Evolutionary conservation across 1,284 basidiomycete genomes (phyloP).

Genomic region (Xerocomus amazonicus): DNA sequence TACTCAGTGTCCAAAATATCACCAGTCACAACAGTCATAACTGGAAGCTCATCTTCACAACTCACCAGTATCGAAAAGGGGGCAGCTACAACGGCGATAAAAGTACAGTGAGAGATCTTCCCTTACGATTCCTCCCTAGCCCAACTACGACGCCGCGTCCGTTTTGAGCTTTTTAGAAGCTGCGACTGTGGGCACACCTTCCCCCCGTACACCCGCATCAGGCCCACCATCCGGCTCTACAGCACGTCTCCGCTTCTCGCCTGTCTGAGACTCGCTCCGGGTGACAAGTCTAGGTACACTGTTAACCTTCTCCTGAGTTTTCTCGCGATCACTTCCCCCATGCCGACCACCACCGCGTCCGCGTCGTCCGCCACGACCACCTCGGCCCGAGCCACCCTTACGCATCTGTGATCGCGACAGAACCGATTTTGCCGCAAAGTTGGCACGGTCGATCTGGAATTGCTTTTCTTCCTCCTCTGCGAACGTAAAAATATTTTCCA

Average conservation of each 20-base stretch:
- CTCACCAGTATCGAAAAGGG: too few relatives aligned
- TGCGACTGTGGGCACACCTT: conserved; percentile 53
- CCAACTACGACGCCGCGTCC: conserved; percentile 33
- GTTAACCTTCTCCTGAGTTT: conserved; percentile 19
- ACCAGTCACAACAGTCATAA: too few relatives aligned
- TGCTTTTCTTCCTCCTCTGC: conserved; percentile 60
- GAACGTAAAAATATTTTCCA: background rate
- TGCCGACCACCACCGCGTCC: conserved; percentile 40
- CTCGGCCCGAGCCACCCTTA: conserved; percentile 28
- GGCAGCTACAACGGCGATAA: background rate
- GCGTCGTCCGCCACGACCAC: conserved; percentile 41
- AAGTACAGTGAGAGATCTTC: conserved; percentile 16
- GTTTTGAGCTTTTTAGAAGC: conserved; percentile 59
- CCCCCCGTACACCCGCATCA: conserved; percentile 59
- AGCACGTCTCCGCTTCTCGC: conserved; percentile 71
- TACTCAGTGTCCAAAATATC: too few relatives aligned
- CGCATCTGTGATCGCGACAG: conserved; percentile 35
- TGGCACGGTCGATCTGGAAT: conserved; percentile 70
- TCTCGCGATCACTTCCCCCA: conserved; percentile 29
- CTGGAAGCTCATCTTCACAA: too few relatives aligned
- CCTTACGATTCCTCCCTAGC: background rate
- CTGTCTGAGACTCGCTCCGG: conserved; percentile 39
- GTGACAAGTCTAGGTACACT: conserved; percentile 15
- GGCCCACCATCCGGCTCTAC: conserved; percentile 74
- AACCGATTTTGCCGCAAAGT: conserved; percentile 54